These are phyloP conservation scores for Ambrosia hybrid DNA, from an alignment of 140 eudicot genomes.

Conservation along the genomic window DNA sequence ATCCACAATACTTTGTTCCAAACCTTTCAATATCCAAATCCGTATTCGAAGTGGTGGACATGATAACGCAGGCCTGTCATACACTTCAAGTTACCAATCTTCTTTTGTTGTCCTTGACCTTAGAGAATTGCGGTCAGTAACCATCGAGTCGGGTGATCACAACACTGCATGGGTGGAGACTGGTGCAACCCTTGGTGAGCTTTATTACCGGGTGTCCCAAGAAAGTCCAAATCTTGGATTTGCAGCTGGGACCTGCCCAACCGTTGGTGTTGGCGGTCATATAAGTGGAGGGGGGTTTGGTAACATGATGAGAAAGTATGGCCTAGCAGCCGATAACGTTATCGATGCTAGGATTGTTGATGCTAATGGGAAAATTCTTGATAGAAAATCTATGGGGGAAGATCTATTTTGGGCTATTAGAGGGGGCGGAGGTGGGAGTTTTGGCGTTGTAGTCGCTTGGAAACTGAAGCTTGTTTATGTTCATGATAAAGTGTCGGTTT, in stretches of 20 bases:
- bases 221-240: constrained; percentile 27
- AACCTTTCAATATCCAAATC: neutral
- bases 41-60: constrained; percentile 39
- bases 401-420: constrained; percentile 45
- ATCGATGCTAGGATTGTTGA: constrained; percentile 32
- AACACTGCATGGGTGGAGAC: constrained; percentile 37
- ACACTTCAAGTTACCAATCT: constrained; percentile 18
- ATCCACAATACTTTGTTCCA: constrained; percentile 22
- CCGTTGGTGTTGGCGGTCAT: constrained; percentile 38
- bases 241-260: constrained; percentile 34
- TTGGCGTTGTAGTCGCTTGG: constrained; percentile 45
- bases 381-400: constrained; percentile 36
- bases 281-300: constrained; percentile 43
- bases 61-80: constrained; percentile 34
- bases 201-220: constrained; percentile 30
- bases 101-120: constrained; percentile 42
- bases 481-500: constrained; percentile 37
- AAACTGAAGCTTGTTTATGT: constrained; percentile 37
- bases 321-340: constrained; percentile 35
- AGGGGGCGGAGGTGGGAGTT: constrained; percentile 50
- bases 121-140: constrained; percentile 8
- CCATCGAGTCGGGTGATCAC: constrained; percentile 1
- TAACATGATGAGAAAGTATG: constrained; percentile 28
- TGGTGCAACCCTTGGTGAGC: constrained; percentile 42
- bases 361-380: constrained; percentile 20